Conservation (phyloP, 164 flowering plant genomes). For the Paratinospora sagittata region DNA sequence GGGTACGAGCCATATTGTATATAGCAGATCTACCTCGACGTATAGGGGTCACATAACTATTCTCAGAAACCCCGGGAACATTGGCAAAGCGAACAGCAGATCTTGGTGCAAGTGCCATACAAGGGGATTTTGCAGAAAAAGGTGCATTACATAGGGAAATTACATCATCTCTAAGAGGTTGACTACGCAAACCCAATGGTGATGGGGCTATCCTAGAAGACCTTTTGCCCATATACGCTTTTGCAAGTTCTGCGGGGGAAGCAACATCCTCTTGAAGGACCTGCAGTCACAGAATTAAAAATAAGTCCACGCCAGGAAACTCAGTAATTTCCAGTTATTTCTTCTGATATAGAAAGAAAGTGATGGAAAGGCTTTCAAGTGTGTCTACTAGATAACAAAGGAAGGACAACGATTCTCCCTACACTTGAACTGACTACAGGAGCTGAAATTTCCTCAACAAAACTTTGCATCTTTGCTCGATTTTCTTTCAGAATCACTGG, state of each 20-base stretch:
- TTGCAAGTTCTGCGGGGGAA: slow-evolving; percentile 85
- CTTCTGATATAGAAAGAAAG: not conserved
- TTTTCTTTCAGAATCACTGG: slow-evolving; percentile 21
- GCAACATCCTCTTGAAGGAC: slow-evolving; percentile 52
- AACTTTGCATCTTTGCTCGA: slow-evolving; percentile 17
- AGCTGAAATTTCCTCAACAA: slow-evolving; percentile 21
- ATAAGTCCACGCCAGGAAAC: slow-evolving; percentile 1
- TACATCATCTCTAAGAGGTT: slow-evolving; percentile 33
- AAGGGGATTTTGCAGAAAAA: slow-evolving; percentile 31
- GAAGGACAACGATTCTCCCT: slow-evolving; percentile 10
- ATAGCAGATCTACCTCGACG: slow-evolving; percentile 82
- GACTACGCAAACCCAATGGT: slow-evolving; percentile 36
- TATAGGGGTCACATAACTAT: slow-evolving; percentile 54
- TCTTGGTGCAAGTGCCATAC: slow-evolving; percentile 31
- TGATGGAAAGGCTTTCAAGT: not conserved
- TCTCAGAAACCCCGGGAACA: slow-evolving; percentile 28
- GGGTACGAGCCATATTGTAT: slow-evolving; percentile 79
- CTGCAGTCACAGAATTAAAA: slow-evolving; percentile 29
- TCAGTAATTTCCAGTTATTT: not conserved
- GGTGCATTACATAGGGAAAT: slow-evolving; percentile 20
- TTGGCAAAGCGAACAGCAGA: slow-evolving; percentile 21
- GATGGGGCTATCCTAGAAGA: slow-evolving; percentile 58
- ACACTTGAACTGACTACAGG: too few species aligned
- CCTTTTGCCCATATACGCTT: slow-evolving; percentile 82
- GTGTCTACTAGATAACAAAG: not conserved